phyloP scores from a whole-genome alignment of 768 basidiomycete species.

The Cytidiella melzeri region DNA sequence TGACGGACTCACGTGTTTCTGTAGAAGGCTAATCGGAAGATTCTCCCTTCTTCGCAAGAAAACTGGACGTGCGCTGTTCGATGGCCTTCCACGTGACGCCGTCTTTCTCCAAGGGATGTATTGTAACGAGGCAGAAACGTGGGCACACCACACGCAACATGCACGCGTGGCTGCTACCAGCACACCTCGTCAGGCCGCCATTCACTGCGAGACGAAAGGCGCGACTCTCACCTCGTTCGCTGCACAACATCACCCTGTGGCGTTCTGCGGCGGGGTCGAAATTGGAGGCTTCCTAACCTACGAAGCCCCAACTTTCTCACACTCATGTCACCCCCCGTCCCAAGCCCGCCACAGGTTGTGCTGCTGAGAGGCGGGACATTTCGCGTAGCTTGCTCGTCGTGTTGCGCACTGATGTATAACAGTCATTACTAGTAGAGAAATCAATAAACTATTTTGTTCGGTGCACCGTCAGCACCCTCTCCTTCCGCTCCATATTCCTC shows the following conservation, averaged over 20 bases:
- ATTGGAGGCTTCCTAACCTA: no score
- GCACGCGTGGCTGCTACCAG: no score
- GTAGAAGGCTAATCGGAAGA: neutral
- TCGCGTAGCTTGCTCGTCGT: no score
- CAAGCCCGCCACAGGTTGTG: no score
- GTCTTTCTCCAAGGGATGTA: neutral
- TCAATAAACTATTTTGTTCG: no score
- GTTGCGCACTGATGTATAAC: no score
- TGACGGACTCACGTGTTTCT: neutral
- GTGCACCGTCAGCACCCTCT: slow-evolving; percentile 16
- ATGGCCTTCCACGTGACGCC: neutral
- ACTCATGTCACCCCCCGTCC: no score
- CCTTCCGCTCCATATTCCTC: slow-evolving; percentile 27
- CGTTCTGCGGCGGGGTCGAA: neutral
- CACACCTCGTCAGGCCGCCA: no score
- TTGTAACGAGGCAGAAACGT: neutral
- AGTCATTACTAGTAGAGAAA: no score
- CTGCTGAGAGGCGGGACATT: no score
- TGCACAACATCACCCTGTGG: neutral
- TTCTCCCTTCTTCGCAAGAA: neutral
- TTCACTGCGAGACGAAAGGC: neutral
- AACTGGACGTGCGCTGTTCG: neutral
- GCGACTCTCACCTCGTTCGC: neutral
- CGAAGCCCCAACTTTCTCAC: no score
- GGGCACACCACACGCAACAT: no score